Conservation (phyloP, 331 rosid species). For the Telfairia occidentalis region DNA sequence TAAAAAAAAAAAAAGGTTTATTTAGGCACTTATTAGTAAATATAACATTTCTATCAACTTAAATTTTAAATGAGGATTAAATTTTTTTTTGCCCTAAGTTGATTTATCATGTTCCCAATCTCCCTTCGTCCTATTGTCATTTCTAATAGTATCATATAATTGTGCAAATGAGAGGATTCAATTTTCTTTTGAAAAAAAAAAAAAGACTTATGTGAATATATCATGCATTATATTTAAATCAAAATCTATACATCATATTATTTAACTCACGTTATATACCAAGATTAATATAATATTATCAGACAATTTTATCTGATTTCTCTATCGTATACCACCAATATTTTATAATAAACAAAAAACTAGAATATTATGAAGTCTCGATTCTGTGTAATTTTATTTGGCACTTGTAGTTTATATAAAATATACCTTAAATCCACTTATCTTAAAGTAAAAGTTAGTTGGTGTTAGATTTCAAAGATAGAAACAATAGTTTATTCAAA, state of each 20-base stretch:
- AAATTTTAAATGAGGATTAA: too few species aligned
- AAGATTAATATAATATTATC: neutral
- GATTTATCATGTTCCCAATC: too few species aligned
- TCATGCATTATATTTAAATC: neutral
- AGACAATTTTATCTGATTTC: neutral
- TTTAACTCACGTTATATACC: neutral
- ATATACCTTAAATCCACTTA: neutral
- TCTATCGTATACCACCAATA: neutral
- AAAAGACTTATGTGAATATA: too few species aligned
- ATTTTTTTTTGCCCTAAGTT: too few species aligned
- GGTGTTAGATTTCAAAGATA: neutral
- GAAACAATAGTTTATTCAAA: neutral
- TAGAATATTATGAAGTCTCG: neutral
- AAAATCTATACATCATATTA: neutral
- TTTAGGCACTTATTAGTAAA: too few species aligned
- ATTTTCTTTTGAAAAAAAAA: too few species aligned
- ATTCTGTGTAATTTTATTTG: neutral
- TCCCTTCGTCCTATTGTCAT: too few species aligned
- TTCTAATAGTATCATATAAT: too few species aligned
- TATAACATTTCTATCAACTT: too few species aligned
- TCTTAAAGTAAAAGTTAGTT: neutral
- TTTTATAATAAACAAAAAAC: neutral
- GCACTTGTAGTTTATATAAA: neutral
- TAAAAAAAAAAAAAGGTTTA: too few species aligned
- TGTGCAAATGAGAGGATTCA: too few species aligned